Evolutionary conservation across 768 basidiomycete genomes (phyloP).

Genomic region (Baorangia bicolor): DNA sequence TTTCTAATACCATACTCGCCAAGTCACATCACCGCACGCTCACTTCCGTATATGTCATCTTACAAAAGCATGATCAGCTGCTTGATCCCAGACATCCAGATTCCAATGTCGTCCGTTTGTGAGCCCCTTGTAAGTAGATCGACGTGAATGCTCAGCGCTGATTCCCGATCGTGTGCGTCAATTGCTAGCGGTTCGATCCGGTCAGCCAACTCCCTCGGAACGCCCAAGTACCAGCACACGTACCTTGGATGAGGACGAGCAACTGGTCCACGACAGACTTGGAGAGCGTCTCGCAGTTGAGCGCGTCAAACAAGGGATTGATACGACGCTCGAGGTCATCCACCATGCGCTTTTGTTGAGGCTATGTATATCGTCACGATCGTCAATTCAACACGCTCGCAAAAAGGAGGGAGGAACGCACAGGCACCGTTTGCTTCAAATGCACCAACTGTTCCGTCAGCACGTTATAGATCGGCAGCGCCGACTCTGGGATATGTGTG

Average conservation of each 20-base stretch:
- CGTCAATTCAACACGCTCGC: background rate
- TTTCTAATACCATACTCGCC: background rate
- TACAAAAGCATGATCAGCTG: slow-evolving; percentile 77
- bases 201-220: background rate
- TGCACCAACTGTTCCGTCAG: slow-evolving; percentile 61
- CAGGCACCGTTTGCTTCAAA: slow-evolving; percentile 74
- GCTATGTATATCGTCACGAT: slow-evolving; percentile 41
- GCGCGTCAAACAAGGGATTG: slow-evolving; percentile 83
- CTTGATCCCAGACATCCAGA: slow-evolving; percentile 90
- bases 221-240: slow-evolving; percentile 15
- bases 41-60: background rate
- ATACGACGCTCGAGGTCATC: slow-evolving; percentile 88
- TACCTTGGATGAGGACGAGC: slow-evolving; percentile 70
- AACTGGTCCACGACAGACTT: slow-evolving; percentile 69
- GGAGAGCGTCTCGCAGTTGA: slow-evolving; percentile 87
- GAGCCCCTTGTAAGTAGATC: slow-evolving; percentile 80
- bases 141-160: slow-evolving; percentile 80
- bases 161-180: slow-evolving; percentile 70
- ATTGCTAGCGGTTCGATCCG: slow-evolving; percentile 55
- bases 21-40: too few species aligned
- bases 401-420: slow-evolving; percentile 37
- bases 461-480: slow-evolving; percentile 63
- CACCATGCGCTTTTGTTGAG: slow-evolving; percentile 78
- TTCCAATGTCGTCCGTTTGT: slow-evolving; percentile 76
- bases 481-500: slow-evolving; percentile 80